Evolutionary conservation across 2,329 filamentous ascomycete genomes (phyloP), one percentile per base, ranked within the genome.

Genomic region (Ophiocordyceps robertsii): DNA sequence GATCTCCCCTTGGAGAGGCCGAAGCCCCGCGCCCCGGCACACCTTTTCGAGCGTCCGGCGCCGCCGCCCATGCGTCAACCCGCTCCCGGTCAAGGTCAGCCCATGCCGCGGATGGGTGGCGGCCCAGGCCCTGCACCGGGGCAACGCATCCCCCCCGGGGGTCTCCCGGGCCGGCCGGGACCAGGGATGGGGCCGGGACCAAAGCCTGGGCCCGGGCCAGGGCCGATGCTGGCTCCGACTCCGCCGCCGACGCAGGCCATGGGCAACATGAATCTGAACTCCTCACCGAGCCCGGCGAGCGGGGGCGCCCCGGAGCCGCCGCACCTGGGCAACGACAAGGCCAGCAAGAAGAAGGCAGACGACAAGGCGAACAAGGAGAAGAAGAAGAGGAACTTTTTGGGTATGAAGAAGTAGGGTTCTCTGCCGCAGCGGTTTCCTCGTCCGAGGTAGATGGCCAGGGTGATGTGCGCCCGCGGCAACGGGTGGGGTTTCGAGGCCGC

Each of bases 1-100:
- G 80, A 87, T 52, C 75, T 98, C 6, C 92, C 90, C 1, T 70
- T 81, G 44, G 88, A 95, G 47, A 72, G 80, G 33, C 86, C 87
- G 3, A 80, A 81, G 54, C 82, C 79, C n/a, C 80, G 82, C 47
- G 84, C 89, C 1, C 92, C 92, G 1, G 80, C 80, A 6, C 86
- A 95, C 64, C 65, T 98, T 10, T 92, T 92, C 51, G 87, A 94
- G 60, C 76, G 79, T 4, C 77, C 81, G 1, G 64, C 71, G 3
- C 72, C 72, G 10, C 69, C 69, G 7, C 69, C 69, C 59, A 66
- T 47, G 7, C 60, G 45, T 7, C 50, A 44, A 16, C 45, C 41
- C 13, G 44, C 47, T 11, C 43, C 44, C 13, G 33, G 33, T 17
- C 33, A 14, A 6, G 31, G 31, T 11, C 7, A 6, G 8, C 31